Evolutionary conservation across 1,139 yeast genomes (phyloP).

Genomic region (Sugiyamaella sp.): DNA sequence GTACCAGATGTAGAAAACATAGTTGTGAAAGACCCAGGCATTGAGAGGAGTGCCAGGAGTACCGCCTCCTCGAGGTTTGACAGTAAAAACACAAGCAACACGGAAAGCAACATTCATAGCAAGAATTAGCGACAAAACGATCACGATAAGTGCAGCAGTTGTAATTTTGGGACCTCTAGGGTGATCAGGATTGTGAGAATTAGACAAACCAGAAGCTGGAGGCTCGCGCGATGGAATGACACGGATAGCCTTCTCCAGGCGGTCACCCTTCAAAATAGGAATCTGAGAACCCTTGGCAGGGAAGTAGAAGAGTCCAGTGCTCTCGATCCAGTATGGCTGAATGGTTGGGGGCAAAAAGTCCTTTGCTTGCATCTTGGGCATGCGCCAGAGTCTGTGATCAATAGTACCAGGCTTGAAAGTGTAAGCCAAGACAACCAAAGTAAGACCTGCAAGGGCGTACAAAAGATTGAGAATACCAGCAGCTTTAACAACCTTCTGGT

Average conservation of each 20-base stretch:
- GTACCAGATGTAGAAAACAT: conserved; percentile 68
- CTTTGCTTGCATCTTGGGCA: conserved; percentile 29
- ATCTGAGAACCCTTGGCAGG: conserved; percentile 35
- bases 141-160: conserved; percentile 49
- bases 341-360: conserved; percentile 49
- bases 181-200: conserved; percentile 39
- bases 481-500: conserved; percentile 60
- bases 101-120: conserved; percentile 62
- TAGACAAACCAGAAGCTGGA: conserved; percentile 45
- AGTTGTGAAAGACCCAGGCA: conserved; percentile 53
- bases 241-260: conserved; percentile 49
- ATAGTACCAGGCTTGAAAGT: conserved; percentile 58
- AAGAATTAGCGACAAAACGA: conserved; percentile 55
- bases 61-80: conserved; percentile 38
- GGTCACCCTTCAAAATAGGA: conserved; percentile 48
- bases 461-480: conserved; percentile 60
- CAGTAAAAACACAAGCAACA: conserved; percentile 55
- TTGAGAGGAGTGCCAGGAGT: conserved; percentile 35
- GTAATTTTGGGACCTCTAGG: conserved; percentile 52
- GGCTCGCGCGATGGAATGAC: conserved; percentile 47
- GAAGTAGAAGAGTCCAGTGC: conserved; percentile 53
- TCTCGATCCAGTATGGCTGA: conserved; percentile 82
- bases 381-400: conserved; percentile 52
- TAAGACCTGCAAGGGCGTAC: conserved; percentile 59
- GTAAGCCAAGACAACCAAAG: conserved; percentile 56